Evolutionary conservation across 2,329 filamentous ascomycete species (phyloP).

Genomic region (Colletotrichum graminicola): DNA sequence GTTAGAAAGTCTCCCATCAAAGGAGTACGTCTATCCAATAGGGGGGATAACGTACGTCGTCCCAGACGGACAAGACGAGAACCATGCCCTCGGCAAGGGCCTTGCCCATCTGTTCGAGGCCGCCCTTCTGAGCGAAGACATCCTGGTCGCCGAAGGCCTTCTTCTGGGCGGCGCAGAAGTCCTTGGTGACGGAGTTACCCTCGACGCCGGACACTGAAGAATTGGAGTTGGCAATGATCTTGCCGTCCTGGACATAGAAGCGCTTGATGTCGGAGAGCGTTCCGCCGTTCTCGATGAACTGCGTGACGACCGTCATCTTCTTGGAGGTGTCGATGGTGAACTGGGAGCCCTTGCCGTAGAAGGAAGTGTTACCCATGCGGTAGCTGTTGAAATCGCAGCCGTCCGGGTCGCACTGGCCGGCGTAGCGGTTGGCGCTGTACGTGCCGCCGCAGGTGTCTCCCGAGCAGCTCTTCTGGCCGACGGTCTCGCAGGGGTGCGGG

Average conservation of each 20-base stretch:
- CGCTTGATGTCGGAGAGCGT: slow-evolving; percentile 71
- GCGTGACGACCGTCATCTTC: slow-evolving; percentile 75
- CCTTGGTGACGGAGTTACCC: slow-evolving; percentile 65
- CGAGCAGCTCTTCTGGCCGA: slow-evolving; percentile 64
- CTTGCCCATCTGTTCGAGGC: slow-evolving; percentile 67
- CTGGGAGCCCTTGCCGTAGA: slow-evolving; percentile 68
- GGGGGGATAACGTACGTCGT: slow-evolving; percentile 59
- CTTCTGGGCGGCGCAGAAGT: slow-evolving; percentile 72
- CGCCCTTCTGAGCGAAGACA: slow-evolving; percentile 67
- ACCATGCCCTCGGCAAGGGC: slow-evolving; percentile 59
- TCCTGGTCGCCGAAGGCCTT: slow-evolving; percentile 66
- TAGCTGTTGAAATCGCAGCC: slow-evolving; percentile 79
- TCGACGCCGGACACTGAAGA: slow-evolving; percentile 54
- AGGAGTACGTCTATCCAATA: background rate
- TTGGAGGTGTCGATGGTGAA: slow-evolving; percentile 69
- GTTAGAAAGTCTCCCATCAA: background rate
- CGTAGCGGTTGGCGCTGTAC: slow-evolving; percentile 67
- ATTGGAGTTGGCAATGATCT: slow-evolving; percentile 67
- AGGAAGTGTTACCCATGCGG: slow-evolving; percentile 72
- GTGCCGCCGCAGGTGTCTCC: slow-evolving; percentile 66
- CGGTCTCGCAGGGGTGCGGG: slow-evolving; percentile 71
- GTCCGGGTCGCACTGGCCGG: slow-evolving; percentile 74
- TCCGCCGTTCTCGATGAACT: slow-evolving; percentile 67
- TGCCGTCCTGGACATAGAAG: slow-evolving; percentile 74
- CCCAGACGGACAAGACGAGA: slow-evolving; percentile 67